These are phyloP conservation scores for Colletotrichum kahawae DNA, from an alignment of 2,329 filamentous ascomycete genomes.

Conservation along the genomic window DNA sequence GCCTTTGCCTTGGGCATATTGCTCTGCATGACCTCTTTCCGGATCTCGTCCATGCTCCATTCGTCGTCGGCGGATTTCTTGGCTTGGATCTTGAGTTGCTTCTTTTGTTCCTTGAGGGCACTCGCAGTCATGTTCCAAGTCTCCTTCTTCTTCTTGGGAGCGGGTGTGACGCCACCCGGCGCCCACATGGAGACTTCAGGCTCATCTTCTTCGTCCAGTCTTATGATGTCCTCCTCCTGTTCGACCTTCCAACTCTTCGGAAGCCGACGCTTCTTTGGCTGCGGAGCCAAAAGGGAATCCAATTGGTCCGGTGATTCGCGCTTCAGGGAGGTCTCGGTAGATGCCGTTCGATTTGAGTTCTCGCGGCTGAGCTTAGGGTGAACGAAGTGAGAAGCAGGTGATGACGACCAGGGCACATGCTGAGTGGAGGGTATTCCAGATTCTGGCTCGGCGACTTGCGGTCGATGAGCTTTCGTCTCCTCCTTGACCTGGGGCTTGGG, in stretches of 20 bases:
- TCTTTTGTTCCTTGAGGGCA: constrained; percentile 78
- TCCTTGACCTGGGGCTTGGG: constrained; percentile 29
- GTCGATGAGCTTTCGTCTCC: constrained; percentile 24
- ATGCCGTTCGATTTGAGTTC: constrained; percentile 21
- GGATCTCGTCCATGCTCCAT: constrained; percentile 48
- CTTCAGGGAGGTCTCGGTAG: constrained; percentile 40
- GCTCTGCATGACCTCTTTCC: constrained; percentile 44
- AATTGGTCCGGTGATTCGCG: constrained; percentile 42
- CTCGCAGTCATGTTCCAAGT: constrained; percentile 79
- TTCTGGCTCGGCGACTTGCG: constrained; percentile 6
- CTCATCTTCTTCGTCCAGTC: constrained; percentile 36
- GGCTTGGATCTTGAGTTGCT: constrained; percentile 69
- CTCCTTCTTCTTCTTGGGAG: constrained; percentile 35
- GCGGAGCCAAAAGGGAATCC: constrained; percentile 33
- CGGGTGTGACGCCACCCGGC: constrained; percentile 29
- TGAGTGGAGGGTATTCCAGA: constrained; percentile 23
- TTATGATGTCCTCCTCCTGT: constrained; percentile 28
- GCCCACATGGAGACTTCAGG: neutral
- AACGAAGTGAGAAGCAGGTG: constrained; percentile 55
- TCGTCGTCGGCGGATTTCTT: constrained; percentile 51
- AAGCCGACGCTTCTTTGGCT: constrained; percentile 67
- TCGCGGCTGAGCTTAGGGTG: constrained; percentile 34
- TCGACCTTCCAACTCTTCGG: constrained; percentile 52
- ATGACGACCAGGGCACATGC: constrained; percentile 75
- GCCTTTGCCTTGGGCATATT: constrained; percentile 42